A percentile compares a stretch with the other conserved stretches of the same genome.
Conservation (phyloP, 345 rosid genomes). For the Carallia pectinifolia region DNA sequence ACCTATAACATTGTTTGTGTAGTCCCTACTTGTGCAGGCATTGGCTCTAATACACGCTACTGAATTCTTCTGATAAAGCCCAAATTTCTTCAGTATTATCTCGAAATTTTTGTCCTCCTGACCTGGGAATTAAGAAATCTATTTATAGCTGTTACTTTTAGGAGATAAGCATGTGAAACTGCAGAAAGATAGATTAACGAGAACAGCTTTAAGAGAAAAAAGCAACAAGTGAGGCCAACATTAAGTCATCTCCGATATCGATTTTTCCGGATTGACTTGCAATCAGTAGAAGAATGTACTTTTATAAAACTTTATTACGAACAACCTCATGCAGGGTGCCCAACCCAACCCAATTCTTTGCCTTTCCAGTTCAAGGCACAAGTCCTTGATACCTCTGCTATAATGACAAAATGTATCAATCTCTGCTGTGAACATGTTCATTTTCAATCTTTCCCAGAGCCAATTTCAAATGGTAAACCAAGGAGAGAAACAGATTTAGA, state of each 20-base stretch:
- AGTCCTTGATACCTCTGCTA: not conserved
- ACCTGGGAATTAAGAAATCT: constrained; percentile 42
- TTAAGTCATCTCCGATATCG: not conserved
- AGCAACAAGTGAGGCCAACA: not conserved
- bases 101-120: constrained; percentile 70
- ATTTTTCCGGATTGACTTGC: no score
- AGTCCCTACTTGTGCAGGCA: constrained; percentile 81
- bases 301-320: no score
- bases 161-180: not conserved
- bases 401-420: not conserved
- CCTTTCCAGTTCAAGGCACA: not conserved
- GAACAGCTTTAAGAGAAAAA: not conserved
- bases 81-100: constrained; percentile 62
- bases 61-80: constrained; percentile 33
- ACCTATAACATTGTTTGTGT: constrained; percentile 49
- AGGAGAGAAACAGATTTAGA: not conserved
- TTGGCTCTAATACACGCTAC: constrained; percentile 52
- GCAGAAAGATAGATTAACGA: not conserved
- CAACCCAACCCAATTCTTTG: not conserved
- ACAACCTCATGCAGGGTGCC: not conserved
- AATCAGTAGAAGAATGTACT: no score
- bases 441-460: not conserved
- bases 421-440: not conserved
- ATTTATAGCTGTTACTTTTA: not conserved
- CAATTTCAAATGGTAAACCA: not conserved